Percentiles rank a stretch among this genome's conserved stretches.
Conservation (phyloP, 2,329 filamentous ascomycete species). For the Talaromyces amestolkiae region DNA sequence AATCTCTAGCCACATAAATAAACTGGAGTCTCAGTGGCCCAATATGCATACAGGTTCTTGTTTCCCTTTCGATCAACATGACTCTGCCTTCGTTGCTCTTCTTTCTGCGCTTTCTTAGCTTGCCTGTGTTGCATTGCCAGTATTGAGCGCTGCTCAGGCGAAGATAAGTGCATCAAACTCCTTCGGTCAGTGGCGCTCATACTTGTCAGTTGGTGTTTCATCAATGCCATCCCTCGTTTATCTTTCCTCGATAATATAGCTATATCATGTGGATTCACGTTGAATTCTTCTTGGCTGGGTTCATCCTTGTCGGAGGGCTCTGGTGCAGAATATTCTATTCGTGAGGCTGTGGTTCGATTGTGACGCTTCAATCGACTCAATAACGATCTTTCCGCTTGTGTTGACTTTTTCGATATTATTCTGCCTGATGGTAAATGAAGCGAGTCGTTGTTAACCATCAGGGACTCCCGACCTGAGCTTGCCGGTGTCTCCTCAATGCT, state of each 20-base stretch:
- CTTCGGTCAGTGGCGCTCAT: conserved; percentile 12
- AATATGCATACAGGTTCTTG: conserved; percentile 20
- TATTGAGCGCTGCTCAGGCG: conserved; percentile 10
- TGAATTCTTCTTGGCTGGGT: not conserved
- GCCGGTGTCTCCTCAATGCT: not conserved
- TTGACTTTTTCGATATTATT: conserved; percentile 11
- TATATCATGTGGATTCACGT: not conserved
- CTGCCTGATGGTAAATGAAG: conserved; percentile 17
- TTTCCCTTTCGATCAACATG: conserved; percentile 14
- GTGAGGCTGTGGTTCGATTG: not conserved
- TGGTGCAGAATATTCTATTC: not conserved
- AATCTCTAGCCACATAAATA: conserved; percentile 15
- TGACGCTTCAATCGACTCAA: not conserved
- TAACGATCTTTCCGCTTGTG: conserved; percentile 11
- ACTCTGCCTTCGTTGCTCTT: conserved; percentile 13
- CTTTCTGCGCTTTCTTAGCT: conserved; percentile 9
- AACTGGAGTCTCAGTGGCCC: conserved; percentile 16
- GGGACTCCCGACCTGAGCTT: not conserved
- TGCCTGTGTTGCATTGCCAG: conserved; percentile 13
- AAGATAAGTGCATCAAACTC: conserved; percentile 11
- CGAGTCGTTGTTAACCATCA: conserved; percentile 1
- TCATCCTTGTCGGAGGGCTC: not conserved
- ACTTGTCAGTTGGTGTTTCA: conserved; percentile 3
- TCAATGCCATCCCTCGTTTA: conserved; percentile 10
- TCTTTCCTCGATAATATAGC: not conserved